phyloP scores from a whole-genome alignment of 805 yeast species.

The Limtongia smithiae region DNA sequence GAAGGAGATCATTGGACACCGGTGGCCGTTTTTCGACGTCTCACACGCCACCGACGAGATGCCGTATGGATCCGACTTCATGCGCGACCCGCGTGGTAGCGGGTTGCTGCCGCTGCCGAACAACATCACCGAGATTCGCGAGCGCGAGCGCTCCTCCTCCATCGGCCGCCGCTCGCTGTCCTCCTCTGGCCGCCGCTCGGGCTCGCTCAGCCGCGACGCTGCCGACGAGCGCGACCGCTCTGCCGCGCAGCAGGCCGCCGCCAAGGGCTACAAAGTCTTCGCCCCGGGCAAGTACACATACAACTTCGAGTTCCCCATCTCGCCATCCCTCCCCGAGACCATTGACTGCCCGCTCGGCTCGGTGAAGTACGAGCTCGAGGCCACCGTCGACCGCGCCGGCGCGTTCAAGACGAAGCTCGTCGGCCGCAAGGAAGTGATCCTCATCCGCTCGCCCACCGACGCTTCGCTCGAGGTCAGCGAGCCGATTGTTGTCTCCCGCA shows the following conservation, averaged over 20 bases:
- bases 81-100: conserved; percentile 30
- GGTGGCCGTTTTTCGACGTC: conserved; percentile 81
- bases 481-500: conserved; percentile 84
- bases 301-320: conserved; percentile 85
- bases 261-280: conserved; percentile 48
- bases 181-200: conserved; percentile 20
- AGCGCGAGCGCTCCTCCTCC: conserved; percentile 18
- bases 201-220: conserved; percentile 16
- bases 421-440: conserved; percentile 59
- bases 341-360: conserved; percentile 75
- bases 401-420: conserved; percentile 75
- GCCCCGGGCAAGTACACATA: conserved; percentile 88
- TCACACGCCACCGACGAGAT: conserved; percentile 40
- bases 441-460: conserved; percentile 75
- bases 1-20: conserved; percentile 65
- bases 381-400: conserved; percentile 70
- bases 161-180: conserved; percentile 7
- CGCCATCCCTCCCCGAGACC: conserved; percentile 78
- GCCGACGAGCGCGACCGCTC: conserved; percentile 13
- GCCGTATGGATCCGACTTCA: conserved; percentile 44
- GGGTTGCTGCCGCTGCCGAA: conserved; percentile 9
- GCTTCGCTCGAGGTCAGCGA: conserved; percentile 82
- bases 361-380: conserved; percentile 67
- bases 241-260: conserved; percentile 8
- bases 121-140: conserved; percentile 15